Evolutionary conservation across 768 basidiomycete species (phyloP).

Genomic region (Auricularia sp.): DNA sequence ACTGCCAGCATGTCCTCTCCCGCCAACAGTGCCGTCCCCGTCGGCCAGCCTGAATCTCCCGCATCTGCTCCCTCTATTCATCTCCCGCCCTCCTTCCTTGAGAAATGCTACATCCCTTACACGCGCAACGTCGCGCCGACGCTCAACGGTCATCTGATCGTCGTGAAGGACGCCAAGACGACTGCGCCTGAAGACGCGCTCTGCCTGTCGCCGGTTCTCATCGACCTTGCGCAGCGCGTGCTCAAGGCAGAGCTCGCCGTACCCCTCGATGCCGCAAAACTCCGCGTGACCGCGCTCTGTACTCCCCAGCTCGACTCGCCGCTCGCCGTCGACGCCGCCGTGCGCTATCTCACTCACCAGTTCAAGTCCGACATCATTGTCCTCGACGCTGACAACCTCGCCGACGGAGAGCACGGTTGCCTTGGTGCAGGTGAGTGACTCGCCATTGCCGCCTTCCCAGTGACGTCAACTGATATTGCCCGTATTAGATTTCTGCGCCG

Average conservation of each 20-base stretch:
- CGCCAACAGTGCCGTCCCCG: no score
- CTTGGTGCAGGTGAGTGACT: constrained; percentile 60
- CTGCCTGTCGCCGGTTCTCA: background rate
- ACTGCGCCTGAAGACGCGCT: background rate
- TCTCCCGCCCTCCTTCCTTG: background rate
- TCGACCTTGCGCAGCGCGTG: background rate
- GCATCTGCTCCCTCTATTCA: background rate
- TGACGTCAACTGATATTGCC: background rate
- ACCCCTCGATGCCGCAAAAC: background rate
- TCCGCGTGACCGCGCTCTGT: background rate
- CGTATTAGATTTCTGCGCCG: background rate
- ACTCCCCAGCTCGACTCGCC: background rate
- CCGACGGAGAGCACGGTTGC: constrained; percentile 78
- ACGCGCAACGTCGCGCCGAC: background rate
- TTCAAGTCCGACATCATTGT: constrained; percentile 63
- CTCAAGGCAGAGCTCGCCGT: background rate
- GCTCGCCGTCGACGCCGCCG: background rate
- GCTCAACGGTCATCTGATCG: background rate
- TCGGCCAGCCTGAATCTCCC: no score
- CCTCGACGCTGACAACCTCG: constrained; percentile 74
- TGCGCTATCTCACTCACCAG: background rate
- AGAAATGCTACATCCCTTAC: background rate
- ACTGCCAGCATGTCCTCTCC: no score
- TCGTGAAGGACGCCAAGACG: background rate
- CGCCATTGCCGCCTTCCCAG: background rate